Base-by-base conservation (phyloP, 192 early-diverging fungal species). In the Coemansia sp. region DNA sequence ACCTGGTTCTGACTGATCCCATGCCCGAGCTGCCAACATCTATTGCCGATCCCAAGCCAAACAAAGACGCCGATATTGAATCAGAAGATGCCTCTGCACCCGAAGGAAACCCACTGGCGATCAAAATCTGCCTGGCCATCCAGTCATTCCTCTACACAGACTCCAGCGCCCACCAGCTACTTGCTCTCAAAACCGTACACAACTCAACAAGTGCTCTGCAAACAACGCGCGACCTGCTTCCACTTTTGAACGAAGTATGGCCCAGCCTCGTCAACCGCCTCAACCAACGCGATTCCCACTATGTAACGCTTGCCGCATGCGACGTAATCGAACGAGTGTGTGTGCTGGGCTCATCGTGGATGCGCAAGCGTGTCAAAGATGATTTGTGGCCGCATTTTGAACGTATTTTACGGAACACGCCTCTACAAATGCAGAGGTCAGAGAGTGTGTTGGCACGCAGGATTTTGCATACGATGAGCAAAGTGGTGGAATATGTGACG, bases 211-310 rank as follows among this genome's bases (percentile, higher is more conserved):
- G 17, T 4, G 72, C 76, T 1, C 60, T 79, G n/a, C 9, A 19
- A 1, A 8, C 57, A 15, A 70, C 76, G 1, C 61, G 65, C 11
- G 76, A 79, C 21, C 62, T 74, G 6, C 62, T 79, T 7, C 76
- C 76, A 5, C 37, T 79, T 8, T 35, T 79, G 2, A 79, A 79
- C 62, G 67, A 79, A 39, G 54, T 74, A 24, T 79, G 76, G 76
- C 76, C 76, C 2, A 37, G 60, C 4, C 54, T 79, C 12, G 58
- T 69, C 14, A 63, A 58, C 39, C 67, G 76, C 0, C 48, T 79
- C 5, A 37, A 45, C 1, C 48, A 38, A 15, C 60, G 55, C 15
- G 76, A 70, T 45, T 22, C 56, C 25, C 62, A 65, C 43, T 73
- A 74, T 14, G 72, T 79, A 0, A 54, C 62, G 2, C 23, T 73